phyloP scores from a whole-genome alignment of 768 basidiomycete species.

The Lactarius psammicola region DNA sequence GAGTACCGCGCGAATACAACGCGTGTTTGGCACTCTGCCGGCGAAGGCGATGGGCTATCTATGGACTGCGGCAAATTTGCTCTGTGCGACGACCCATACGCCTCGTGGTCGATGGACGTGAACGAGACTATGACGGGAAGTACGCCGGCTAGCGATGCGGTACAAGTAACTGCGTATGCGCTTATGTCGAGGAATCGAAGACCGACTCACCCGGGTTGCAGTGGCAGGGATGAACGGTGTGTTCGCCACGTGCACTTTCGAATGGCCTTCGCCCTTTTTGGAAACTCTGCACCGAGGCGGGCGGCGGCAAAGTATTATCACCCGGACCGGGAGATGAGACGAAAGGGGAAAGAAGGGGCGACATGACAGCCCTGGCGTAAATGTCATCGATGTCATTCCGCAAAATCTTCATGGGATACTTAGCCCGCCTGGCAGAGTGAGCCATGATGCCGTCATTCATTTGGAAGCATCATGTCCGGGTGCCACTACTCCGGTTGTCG shows the following conservation, averaged over 20 bases:
- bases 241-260: not conserved
- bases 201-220: not conserved
- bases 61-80: not conserved
- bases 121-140: not conserved
- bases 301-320: not conserved
- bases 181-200: not conserved
- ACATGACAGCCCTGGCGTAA: not conserved
- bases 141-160: not conserved
- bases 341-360: not conserved
- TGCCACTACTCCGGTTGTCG: not conserved
- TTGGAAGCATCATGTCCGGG: not conserved
- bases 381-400: not conserved
- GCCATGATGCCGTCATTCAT: not conserved
- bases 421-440: not conserved
- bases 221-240: not conserved
- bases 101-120: constrained; percentile 2
- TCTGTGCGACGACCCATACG: not conserved
- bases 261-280: not conserved
- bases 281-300: not conserved
- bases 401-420: not conserved
- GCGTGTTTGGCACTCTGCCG: not conserved
- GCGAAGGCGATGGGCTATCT: not conserved
- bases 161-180: not conserved
- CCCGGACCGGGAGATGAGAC: not conserved
- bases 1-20: not conserved